phyloP scores from a whole-genome alignment of 2,329 filamentous ascomycete species.

The Domatiomyces catenatus region DNA sequence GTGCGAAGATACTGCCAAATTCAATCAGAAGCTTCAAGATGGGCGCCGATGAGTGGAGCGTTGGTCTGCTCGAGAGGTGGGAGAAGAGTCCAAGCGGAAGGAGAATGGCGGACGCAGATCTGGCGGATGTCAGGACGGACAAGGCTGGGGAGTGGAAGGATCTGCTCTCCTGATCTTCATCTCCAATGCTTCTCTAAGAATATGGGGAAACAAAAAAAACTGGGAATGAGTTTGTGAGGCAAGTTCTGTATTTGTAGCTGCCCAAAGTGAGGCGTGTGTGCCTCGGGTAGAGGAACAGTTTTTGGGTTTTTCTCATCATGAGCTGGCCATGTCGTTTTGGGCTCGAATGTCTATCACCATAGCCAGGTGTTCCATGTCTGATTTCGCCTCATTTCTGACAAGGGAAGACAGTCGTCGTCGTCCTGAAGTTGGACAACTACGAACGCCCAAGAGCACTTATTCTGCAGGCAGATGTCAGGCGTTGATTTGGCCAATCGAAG shows the following conservation, averaged over 20 bases:
- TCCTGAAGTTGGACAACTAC: too few relatives aligned
- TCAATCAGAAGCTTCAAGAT: conserved; percentile 35
- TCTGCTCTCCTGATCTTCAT: neutral
- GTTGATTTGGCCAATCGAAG: too few relatives aligned
- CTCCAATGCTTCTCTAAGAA: neutral
- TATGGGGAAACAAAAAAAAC: neutral
- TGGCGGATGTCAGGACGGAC: neutral
- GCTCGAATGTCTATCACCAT: neutral
- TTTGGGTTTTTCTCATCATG: neutral
- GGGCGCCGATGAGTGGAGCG: conserved; percentile 31
- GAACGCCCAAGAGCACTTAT: too few relatives aligned
- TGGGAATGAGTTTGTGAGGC: neutral
- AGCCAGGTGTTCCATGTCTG: too few relatives aligned
- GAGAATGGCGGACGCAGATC: neutral
- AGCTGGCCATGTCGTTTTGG: neutral
- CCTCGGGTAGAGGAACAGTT: neutral
- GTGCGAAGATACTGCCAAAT: conserved; percentile 32
- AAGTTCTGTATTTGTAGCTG: neutral
- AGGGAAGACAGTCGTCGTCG: too few relatives aligned
- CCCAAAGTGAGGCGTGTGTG: neutral
- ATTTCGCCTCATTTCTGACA: too few relatives aligned
- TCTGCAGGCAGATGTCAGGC: too few relatives aligned
- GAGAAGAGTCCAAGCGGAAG: conserved; percentile 9
- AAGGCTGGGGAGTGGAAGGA: neutral
- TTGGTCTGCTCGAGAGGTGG: conserved; percentile 37